Evolutionary conservation across 495 filamentous ascomycete species (phyloP).

Genomic region (Penicillium goetzii): DNA sequence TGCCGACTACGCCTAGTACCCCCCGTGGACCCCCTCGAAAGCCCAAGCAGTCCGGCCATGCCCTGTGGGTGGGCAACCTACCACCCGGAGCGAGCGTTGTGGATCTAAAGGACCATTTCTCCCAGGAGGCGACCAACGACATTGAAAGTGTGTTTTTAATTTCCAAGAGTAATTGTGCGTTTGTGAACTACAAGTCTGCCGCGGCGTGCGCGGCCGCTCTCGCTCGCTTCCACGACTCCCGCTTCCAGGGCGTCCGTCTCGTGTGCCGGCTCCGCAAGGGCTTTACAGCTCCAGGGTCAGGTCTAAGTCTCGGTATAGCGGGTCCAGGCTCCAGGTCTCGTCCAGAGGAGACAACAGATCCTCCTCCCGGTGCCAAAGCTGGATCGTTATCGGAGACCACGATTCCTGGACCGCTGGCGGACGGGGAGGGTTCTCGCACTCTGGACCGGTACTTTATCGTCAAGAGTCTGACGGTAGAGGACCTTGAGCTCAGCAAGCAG

Average conservation of each 20-base stretch:
- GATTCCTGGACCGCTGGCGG: neutral
- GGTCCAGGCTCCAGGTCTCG: conserved; percentile 4
- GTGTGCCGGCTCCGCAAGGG: conserved; percentile 84
- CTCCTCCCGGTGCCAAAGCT: conserved; percentile 30
- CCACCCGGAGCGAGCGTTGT: conserved; percentile 79
- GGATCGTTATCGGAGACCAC: conserved; percentile 15
- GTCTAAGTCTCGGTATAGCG: conserved; percentile 21
- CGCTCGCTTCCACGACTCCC: conserved; percentile 85
- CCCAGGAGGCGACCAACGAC: conserved; percentile 72
- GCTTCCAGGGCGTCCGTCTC: conserved; percentile 84
- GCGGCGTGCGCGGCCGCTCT: conserved; percentile 75
- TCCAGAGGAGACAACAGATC: conserved; percentile 13
- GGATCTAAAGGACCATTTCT: conserved; percentile 88
- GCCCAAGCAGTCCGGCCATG: conserved; percentile 90
- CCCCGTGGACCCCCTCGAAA: conserved; percentile 90
- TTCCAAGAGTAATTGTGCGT: conserved; percentile 96
- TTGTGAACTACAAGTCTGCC: conserved; percentile 93
- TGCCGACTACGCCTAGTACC: conserved; percentile 43
- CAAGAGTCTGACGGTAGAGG: conserved; percentile 93
- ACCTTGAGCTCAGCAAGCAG: conserved; percentile 85
- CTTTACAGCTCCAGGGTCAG: conserved; percentile 40
- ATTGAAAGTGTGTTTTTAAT: conserved; percentile 94
- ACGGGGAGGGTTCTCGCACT: conserved; percentile 29
- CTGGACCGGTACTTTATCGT: conserved; percentile 85
- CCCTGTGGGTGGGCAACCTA: conserved; percentile 95